Evolutionary conservation across 225 moss, liverwort and hornwort species (phyloP), one percentile per base, ranked within the genome.

Genomic region (Ulota crispa): DNA sequence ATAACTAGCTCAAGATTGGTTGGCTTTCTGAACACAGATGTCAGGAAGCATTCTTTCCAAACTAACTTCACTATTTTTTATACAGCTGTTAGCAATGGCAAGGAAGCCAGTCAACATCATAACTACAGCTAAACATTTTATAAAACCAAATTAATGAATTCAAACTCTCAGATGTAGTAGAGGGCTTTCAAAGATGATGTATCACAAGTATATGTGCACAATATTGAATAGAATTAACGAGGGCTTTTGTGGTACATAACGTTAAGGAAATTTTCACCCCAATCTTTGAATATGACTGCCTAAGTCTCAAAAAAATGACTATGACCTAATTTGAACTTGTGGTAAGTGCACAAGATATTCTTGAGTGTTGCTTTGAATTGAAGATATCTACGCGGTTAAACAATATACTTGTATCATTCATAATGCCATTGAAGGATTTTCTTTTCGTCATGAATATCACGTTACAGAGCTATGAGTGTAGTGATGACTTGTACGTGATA

Each of bases 361-460:
- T 63, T 14, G 0, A 63, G 14, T 43, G 20, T 30, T 19, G 19
- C 43, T 12, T 73, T 61, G 0, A 5, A 0, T 2, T 24, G 2
- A 57, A 34, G 1, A 19, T 39, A 37, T 18, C 0, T 0, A 0
- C 13, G 1, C 0, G 0, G 18, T 28, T 73, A 4, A 37, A 42
- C 20, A 19, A 24, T 12, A 1, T 11, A 39, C 3, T 0, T 11
- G 0, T 0, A 0, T 27, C 19, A 19, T 10, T 19, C 60, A 2
- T 41, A 39, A 0, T 10, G 59, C 1, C 7, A 59, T 19, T 27
- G 1, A 10, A 19, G 7, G 11, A 2, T 18, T 19, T 37, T 50
- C 18, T 50, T 27, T 59, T 27, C 3, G 26, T 37, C 3, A 9
- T 50, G 13, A 6, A 28, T 0, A 4, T 43, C 2, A 30, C 43